Evolutionary conservation across 805 yeast species (phyloP), one percentile per base, ranked within the genome.

Genomic region (Hanseniaspora thailandica): DNA sequence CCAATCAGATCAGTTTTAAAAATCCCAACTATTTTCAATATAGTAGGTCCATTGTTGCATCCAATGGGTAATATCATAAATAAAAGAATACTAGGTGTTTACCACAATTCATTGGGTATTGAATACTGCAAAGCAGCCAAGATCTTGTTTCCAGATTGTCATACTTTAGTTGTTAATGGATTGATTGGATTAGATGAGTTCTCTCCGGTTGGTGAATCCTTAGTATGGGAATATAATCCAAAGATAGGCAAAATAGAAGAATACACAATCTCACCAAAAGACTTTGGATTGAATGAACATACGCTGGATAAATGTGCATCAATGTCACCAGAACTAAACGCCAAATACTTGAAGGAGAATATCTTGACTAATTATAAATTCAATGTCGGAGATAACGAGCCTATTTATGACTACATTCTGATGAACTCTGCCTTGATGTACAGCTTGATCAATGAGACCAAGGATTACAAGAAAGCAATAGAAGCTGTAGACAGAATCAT

Each of bases 141-240:
- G 8, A 69, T 73, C 53, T 71, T 93, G 55, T 70, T 64, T 50
- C 71, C 70, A 12, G 47, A 58, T 5, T 63, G 64, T 64, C 68
- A 70, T 69, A 85, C 95, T 0, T 77, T 89, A 78, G 84, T 93
- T 20, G 99, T 93, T 19, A 90, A 85, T 80, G 99, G 99, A 12
- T 81, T 81, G 51, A 78, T 85, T 47, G 96, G 96, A 0, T 71
- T 93, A 30, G 99, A 93, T 64, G 98, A 93, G 69, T 84, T 93
- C 34, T 83, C 96, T 1, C 96, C 97, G 2, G 78, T 82, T 30
- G 97, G 97, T 0, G 67, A 71, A 52, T 83, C 96, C 2, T 77
- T 78, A 54, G 78, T 82, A 56, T 93, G 99, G 99, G 72, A 71
- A 49, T 69, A 74, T 35, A 48, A 40, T 19, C 51, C 55, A 2